phyloP scores from a whole-genome alignment of 1,284 basidiomycete genomes.

The Ceratobasidium sp. region DNA sequence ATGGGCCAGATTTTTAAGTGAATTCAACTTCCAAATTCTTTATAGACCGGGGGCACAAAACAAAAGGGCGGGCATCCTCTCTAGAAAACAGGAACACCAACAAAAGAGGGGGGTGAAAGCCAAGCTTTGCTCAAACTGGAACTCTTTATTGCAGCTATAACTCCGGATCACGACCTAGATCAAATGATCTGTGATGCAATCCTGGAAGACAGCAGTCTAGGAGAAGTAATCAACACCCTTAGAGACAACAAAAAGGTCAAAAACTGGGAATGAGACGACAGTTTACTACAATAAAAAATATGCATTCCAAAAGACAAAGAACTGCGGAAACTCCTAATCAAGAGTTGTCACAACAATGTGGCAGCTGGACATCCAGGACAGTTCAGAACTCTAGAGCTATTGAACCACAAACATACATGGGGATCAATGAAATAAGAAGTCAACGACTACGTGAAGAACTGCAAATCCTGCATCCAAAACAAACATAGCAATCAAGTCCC shows the following conservation, averaged over 20 bases:
- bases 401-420: neutral
- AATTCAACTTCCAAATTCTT: constrained; percentile 55
- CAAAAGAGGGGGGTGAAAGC: neutral
- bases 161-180: neutral
- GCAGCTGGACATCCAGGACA: constrained; percentile 4
- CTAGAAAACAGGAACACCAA: constrained; percentile 53
- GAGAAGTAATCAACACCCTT: neutral
- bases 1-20: constrained; percentile 55
- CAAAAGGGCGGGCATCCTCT: constrained; percentile 57
- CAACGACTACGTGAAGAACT: constrained; percentile 14
- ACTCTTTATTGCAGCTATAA: neutral
- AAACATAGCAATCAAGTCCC: neutral
- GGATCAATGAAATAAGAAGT: neutral
- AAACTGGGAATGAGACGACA: neutral
- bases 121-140: neutral
- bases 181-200: neutral
- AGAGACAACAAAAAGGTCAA: neutral
- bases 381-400: constrained; percentile 44
- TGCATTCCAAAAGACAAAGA: neutral
- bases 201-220: neutral
- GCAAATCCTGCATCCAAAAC: constrained; percentile 20
- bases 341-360: neutral
- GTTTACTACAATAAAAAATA: neutral
- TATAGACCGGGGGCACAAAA: constrained; percentile 56
- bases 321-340: neutral